These are phyloP conservation scores for Cladosporium sp. DNA, from an alignment of 2,329 filamentous ascomycete genomes.

Conservation along the genomic window DNA sequence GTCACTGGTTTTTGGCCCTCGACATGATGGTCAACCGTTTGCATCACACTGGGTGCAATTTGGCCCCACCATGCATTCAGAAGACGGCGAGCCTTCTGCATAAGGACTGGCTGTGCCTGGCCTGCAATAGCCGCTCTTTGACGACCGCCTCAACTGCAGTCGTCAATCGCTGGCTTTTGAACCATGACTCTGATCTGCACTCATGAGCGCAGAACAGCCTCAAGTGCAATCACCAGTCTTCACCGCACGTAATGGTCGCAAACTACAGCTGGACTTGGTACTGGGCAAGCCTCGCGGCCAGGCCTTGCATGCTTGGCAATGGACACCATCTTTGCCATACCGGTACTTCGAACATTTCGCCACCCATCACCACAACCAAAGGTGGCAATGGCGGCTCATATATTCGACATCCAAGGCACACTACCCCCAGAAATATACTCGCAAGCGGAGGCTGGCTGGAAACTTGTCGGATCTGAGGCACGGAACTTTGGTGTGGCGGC, in stretches of 20 bases:
- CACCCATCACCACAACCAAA: background rate
- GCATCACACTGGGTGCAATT: background rate
- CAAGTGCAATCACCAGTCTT: background rate
- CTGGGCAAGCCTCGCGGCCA: background rate
- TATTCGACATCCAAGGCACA: background rate
- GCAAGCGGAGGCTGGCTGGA: conserved; percentile 5
- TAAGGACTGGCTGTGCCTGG: background rate
- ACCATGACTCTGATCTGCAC: background rate
- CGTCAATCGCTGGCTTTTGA: background rate
- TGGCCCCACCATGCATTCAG: background rate
- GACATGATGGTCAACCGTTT: background rate
- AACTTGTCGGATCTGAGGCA: conserved; percentile 3
- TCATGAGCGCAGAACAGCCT: background rate
- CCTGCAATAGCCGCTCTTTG: background rate
- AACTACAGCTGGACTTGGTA: background rate
- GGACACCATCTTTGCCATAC: background rate
- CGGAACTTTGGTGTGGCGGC: conserved; percentile 12
- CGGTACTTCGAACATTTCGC: background rate
- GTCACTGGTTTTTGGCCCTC: background rate
- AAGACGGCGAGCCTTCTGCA: background rate
- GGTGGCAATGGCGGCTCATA: background rate
- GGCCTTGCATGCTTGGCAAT: background rate
- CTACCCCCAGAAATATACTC: background rate
- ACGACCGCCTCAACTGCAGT: conserved; percentile 9
- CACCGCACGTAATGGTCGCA: background rate